Conservation (phyloP, 441 rosid species). For the Isatis lusitanica region DNA sequence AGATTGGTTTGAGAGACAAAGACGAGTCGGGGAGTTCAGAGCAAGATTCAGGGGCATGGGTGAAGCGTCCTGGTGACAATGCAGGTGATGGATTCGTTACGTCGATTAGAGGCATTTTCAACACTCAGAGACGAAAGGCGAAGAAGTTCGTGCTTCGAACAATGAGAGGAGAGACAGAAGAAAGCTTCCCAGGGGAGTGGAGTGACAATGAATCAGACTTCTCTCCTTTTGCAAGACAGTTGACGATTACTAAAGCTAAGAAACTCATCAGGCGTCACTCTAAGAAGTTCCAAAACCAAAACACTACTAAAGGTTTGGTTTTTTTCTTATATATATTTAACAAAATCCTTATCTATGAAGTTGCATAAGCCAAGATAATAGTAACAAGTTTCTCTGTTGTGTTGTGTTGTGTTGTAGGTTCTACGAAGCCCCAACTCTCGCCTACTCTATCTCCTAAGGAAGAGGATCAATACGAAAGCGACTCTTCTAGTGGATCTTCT, state of each 20-base stretch:
- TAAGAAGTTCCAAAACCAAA: conserved; percentile 77
- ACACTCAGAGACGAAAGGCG: conserved; percentile 90
- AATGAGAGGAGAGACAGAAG: conserved; percentile 96
- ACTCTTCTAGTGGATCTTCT: conserved; percentile 41
- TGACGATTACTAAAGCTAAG: conserved; percentile 87
- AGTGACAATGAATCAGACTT: conserved; percentile 89
- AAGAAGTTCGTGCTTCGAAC: conserved; percentile 90
- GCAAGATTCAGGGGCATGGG: conserved; percentile 67
- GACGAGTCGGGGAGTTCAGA: conserved; percentile 70
- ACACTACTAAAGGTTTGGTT: conserved; percentile 69
- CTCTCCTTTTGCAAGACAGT: conserved; percentile 89
- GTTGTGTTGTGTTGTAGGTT: conserved; percentile 26
- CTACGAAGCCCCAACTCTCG: conserved; percentile 29
- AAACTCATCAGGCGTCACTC: conserved; percentile 91
- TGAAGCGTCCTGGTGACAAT: conserved; percentile 78
- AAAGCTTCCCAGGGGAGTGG: conserved; percentile 88
- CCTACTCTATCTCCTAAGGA: conserved; percentile 33
- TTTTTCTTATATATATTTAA: neutral
- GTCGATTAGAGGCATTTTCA: conserved; percentile 89
- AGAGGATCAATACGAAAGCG: conserved; percentile 33
- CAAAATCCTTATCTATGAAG: neutral
- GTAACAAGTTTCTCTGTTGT: neutral
- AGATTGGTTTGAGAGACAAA: conserved; percentile 67
- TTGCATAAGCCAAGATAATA: neutral
- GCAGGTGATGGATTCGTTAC: conserved; percentile 99